Conservation (phyloP, 1,139 yeast genomes). For the Arxiozyma heterogenica region DNA sequence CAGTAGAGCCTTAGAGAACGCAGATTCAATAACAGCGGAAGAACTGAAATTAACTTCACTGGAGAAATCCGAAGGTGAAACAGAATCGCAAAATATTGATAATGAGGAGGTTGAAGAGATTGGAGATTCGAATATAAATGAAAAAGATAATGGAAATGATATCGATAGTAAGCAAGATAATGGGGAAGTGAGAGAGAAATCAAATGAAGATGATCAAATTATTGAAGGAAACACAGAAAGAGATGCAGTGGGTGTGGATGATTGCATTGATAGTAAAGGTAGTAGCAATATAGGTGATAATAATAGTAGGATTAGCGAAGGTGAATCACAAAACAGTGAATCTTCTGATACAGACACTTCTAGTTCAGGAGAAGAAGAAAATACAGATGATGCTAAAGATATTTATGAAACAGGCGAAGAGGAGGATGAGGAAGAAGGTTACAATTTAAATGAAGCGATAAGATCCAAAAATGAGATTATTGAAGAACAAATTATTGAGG, state of each 20-base stretch:
- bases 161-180: conserved; percentile 16
- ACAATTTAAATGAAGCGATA: conserved; percentile 49
- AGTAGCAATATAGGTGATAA: neutral
- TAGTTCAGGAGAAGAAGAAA: neutral
- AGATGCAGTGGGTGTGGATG: neutral
- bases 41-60: neutral
- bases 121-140: conserved; percentile 8
- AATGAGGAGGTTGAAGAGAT: conserved; percentile 1
- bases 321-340: neutral
- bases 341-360: conserved; percentile 2
- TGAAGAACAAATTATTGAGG: conserved; percentile 57
- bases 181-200: neutral
- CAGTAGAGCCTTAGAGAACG: conserved; percentile 19
- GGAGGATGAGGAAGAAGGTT: conserved; percentile 26
- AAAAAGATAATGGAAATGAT: conserved; percentile 14
- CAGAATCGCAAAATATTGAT: neutral
- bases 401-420: conserved; percentile 11
- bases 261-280: neutral
- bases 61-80: neutral
- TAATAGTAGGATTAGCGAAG: neutral
- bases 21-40: conserved; percentile 5
- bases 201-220: neutral
- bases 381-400: conserved; percentile 9
- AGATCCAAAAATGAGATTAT: conserved; percentile 65
- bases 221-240: conserved; percentile 7